Base-by-base conservation (phyloP, 495 filamentous ascomycete genomes). In the Podospora sp. region DNA sequence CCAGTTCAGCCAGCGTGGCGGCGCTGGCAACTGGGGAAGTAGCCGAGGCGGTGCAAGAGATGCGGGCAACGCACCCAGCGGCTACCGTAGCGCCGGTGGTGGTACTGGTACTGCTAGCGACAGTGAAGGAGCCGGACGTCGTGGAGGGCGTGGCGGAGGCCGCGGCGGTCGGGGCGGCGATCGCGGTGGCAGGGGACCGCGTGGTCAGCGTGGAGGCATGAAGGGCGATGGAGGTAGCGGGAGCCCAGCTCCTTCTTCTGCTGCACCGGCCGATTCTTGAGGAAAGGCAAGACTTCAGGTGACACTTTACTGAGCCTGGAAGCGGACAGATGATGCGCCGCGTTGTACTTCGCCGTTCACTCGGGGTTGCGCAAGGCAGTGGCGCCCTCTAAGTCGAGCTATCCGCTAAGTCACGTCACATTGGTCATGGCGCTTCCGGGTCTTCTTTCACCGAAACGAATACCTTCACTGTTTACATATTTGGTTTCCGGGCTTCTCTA, bases 11-110 rank as follows among this genome's bases (percentile, higher is more conserved):
- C 77, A 76, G 57, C 84, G 85, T 67, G 84, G 84, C 65, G 86
- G 87, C 50, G 90, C 91, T 51, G 91, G 91, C 40, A 90, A 85
- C 65, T 92, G 92, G 91, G 87, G 89, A 65, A 83, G 84, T 71
- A 90, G 89, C 76, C 87, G 89, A 46, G 83, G 87, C 63, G 86
- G 78, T 21, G 56, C 65, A 62, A 77, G 77, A 60, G 78, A 81
- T 2, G 26, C 36, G 0, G 63, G 66, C n/a, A 81, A 79, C 57
- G 67, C 77, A 50, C 77, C 78, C 35, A 89, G 85, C 70, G 92
- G 89, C 72, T 96, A 93, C 76, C 84, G 88, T 70, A 94, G 89
- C 72, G 88, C 83, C 62, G 88, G 83, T 63, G 88, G 82, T 33
- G 76, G 76, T 64, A 88, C 81, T 36, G 76, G 76, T 21, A 74